Conservation (phyloP, 495 filamentous ascomycete species). For the Echria macrotheca region DNA sequence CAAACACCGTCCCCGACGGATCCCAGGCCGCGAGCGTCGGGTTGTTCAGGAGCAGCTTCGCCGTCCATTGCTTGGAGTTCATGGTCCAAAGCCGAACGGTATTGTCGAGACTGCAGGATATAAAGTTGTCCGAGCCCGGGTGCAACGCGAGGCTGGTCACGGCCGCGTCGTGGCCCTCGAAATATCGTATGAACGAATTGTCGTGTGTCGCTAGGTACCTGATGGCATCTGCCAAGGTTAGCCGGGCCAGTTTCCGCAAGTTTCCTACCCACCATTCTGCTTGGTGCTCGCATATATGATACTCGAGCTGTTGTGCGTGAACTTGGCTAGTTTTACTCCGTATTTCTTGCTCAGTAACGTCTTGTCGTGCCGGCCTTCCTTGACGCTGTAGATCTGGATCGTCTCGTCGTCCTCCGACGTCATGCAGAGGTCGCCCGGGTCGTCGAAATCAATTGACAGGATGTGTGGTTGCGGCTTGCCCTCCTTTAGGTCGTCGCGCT, state of each 20-base stretch:
- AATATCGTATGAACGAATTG: slow-evolving; percentile 92
- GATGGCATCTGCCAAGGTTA: slow-evolving; percentile 72
- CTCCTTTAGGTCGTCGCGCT: slow-evolving; percentile 39
- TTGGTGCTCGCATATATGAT: slow-evolving; percentile 96
- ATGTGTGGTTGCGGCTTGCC: slow-evolving; percentile 36
- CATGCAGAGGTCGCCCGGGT: slow-evolving; percentile 83
- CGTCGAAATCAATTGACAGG: slow-evolving; percentile 88
- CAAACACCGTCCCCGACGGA: slow-evolving; percentile 82
- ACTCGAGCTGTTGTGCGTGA: slow-evolving; percentile 80
- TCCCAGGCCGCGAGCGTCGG: slow-evolving; percentile 86
- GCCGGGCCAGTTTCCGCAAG: too few species aligned
- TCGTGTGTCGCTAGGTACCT: slow-evolving; percentile 91
- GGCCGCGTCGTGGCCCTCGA: slow-evolving; percentile 74
- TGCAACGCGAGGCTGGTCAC: slow-evolving; percentile 76
- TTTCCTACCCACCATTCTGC: slow-evolving; percentile 69
- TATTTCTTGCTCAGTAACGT: slow-evolving; percentile 88
- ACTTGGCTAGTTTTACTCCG: slow-evolving; percentile 86
- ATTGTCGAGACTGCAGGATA: slow-evolving; percentile 84
- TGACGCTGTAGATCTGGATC: slow-evolving; percentile 89
- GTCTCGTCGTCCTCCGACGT: slow-evolving; percentile 86
- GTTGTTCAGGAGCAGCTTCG: slow-evolving; percentile 65
- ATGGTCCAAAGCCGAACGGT: slow-evolving; percentile 86
- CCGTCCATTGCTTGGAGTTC: slow-evolving; percentile 64
- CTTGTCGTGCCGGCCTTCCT: slow-evolving; percentile 81
- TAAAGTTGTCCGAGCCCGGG: slow-evolving; percentile 76